phyloP scores from a whole-genome alignment of 2,329 filamentous ascomycete genomes.

The Phaeosphaeria sp. region DNA sequence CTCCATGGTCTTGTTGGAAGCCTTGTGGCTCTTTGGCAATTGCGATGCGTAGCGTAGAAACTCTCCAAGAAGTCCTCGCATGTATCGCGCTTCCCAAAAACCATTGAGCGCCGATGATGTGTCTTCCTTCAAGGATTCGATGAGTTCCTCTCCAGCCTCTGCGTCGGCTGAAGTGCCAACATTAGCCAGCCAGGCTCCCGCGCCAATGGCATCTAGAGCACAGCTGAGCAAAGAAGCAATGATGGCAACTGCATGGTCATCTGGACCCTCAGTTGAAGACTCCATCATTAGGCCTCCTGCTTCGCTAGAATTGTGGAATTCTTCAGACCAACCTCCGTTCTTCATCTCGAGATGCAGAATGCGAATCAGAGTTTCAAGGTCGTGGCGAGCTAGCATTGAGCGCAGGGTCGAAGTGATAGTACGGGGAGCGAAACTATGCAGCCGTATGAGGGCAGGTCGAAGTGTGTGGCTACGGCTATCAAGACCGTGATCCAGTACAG shows the following conservation, averaged over 20 bases:
- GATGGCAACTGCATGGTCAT: constrained; percentile 72
- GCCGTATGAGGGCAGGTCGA: constrained; percentile 72
- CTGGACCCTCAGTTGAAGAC: constrained; percentile 58
- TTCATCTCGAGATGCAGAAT: constrained; percentile 76
- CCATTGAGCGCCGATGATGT: constrained; percentile 75
- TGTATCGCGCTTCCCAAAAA: constrained; percentile 70
- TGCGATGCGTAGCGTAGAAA: constrained; percentile 64
- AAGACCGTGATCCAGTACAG: constrained; percentile 70
- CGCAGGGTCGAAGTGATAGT: constrained; percentile 70
- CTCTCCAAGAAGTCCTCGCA: constrained; percentile 70
- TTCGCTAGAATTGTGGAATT: constrained; percentile 68
- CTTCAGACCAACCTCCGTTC: constrained; percentile 75
- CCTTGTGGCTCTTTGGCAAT: constrained; percentile 38
- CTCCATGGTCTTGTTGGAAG: constrained; percentile 39
- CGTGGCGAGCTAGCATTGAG: constrained; percentile 67
- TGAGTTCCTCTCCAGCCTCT: constrained; percentile 67
- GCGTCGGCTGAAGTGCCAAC: constrained; percentile 59
- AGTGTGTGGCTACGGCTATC: constrained; percentile 69
- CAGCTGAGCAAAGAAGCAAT: constrained; percentile 75
- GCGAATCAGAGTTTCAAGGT: constrained; percentile 75
- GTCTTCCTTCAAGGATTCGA: constrained; percentile 71
- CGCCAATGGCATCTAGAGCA: constrained; percentile 77
- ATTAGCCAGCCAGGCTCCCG: constrained; percentile 71
- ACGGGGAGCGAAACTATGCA: constrained; percentile 69
- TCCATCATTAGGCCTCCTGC: constrained; percentile 39